These are phyloP conservation scores for Tubosaeta sp. DNA, from an alignment of 768 basidiomycete species.

Conservation along the genomic window DNA sequence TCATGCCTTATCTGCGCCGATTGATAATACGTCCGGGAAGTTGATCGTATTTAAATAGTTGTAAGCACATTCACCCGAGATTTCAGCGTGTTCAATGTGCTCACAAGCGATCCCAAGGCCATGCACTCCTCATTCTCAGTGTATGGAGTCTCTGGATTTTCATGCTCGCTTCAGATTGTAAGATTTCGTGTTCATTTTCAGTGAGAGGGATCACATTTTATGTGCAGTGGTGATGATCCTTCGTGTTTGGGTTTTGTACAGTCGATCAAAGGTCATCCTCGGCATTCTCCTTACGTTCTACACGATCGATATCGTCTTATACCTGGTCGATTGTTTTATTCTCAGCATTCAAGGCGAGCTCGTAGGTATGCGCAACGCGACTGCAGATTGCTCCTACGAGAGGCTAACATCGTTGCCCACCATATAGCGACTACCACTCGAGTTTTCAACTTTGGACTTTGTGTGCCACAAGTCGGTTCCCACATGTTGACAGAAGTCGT, in stretches of 20 bases:
- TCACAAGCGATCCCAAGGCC: background rate
- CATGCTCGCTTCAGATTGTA: background rate
- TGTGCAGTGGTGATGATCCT: constrained; percentile 1
- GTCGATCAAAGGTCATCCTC: background rate
- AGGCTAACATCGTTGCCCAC: background rate
- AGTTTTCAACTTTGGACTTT: background rate
- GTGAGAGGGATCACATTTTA: background rate
- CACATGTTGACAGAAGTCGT: background rate
- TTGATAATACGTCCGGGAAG: background rate
- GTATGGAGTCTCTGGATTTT: background rate
- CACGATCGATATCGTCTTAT: background rate
- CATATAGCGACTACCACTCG: background rate
- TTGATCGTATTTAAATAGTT: background rate
- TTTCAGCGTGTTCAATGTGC: background rate
- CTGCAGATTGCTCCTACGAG: background rate
- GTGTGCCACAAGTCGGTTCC: background rate
- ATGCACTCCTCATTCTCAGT: background rate
- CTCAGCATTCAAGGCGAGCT: background rate
- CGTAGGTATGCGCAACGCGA: background rate
- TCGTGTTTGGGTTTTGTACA: background rate
- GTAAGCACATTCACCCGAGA: background rate
- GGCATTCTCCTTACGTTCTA: background rate
- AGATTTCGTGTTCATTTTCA: background rate
- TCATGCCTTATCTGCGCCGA: background rate
- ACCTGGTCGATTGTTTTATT: background rate